Evolutionary conservation across 1,139 yeast species (phyloP), one percentile per base, ranked within the genome.

Genomic region (Pichia sp.): DNA sequence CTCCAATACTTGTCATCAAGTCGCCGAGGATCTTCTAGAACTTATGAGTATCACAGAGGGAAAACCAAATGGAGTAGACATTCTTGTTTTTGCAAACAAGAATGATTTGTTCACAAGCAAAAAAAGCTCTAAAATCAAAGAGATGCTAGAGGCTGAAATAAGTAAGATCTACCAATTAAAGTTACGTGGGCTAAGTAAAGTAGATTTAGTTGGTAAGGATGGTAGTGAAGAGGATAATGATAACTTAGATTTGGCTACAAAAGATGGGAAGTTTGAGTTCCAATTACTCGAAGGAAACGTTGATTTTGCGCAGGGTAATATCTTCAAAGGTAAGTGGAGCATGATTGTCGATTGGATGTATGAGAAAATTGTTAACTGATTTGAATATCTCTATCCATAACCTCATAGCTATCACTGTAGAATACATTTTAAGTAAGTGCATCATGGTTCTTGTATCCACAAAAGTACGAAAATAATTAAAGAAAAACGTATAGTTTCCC

Each of bases 101-200:
- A 78, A 79, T 47, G 98, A 93, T 64, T 78, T 85, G 50, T 93
- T 93, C 72, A 89, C 89, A 61, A 81, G 95, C 15, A 79, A 89
- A 60, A 93, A 95, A 19, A 76, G 84, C 8, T 67, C 71, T 52
- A 83, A 85, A 64, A 77, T 92, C 53, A 77, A 75, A 61, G 73
- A 73, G 29, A 68, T 82, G 46, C 69, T 92, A 55, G 93, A 87
- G 64, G 59, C 67, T 6, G 95, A 88, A 66, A 78, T 92, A 62
- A 78, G 81, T 51, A 77, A 75, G 54, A 74, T 84, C 55, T 77
- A 87, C 57, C 72, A 64, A 63, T 72, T 76, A 65, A 77, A 70
- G 64, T 71, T 71, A 63, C 73, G 68, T 61, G 74, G 70, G 55
- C 69, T 76, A 54, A 72, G 72, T 19, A 72, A 73, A 53, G 79